These are phyloP conservation scores for Zangia roseola DNA, from an alignment of 768 basidiomycete genomes.

Conservation along the genomic window DNA sequence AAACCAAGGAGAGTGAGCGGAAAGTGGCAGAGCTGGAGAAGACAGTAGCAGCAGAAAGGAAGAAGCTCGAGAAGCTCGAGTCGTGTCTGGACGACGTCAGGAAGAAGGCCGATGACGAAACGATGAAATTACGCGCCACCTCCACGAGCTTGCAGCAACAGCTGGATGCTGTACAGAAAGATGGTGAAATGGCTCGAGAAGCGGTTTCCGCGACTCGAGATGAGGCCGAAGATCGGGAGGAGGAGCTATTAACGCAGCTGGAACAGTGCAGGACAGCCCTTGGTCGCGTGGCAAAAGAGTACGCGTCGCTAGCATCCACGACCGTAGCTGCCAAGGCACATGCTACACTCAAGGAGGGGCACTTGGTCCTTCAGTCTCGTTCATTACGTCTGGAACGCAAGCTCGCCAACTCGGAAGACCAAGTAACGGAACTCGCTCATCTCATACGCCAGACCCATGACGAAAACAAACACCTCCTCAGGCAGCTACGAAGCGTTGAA, in stretches of 20 bases:
- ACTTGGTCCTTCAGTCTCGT: slow-evolving; percentile 39
- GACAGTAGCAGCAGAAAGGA: slow-evolving; percentile 47
- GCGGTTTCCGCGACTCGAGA: slow-evolving; percentile 33
- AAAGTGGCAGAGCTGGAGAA: slow-evolving; percentile 58
- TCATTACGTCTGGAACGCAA: slow-evolving; percentile 62
- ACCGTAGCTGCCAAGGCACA: slow-evolving; percentile 40
- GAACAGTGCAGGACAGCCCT: slow-evolving; percentile 50
- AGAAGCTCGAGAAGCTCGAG: slow-evolving; percentile 49
- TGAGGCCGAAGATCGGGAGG: slow-evolving; percentile 39
- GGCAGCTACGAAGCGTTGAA: slow-evolving; percentile 17
- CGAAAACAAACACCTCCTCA: slow-evolving; percentile 44
- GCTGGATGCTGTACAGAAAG: slow-evolving; percentile 37
- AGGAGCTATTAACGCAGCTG: slow-evolving; percentile 47
- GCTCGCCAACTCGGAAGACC: slow-evolving; percentile 63
- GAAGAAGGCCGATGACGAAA: slow-evolving; percentile 42
- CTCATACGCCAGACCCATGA: slow-evolving; percentile 59
- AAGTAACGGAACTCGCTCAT: slow-evolving; percentile 62
- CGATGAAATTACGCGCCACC: slow-evolving; percentile 33
- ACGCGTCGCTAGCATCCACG: slow-evolving; percentile 46
- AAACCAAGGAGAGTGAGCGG: slow-evolving; percentile 51
- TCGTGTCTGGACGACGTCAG: slow-evolving; percentile 41
- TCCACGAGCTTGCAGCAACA: slow-evolving; percentile 36
- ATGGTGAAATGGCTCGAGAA: slow-evolving; percentile 35
- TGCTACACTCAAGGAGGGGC: slow-evolving; percentile 40
- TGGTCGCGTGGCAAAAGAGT: slow-evolving; percentile 50